Evolutionary conservation across 805 yeast genomes (phyloP).

Genomic region (Yamadazyma paraphyllophila): DNA sequence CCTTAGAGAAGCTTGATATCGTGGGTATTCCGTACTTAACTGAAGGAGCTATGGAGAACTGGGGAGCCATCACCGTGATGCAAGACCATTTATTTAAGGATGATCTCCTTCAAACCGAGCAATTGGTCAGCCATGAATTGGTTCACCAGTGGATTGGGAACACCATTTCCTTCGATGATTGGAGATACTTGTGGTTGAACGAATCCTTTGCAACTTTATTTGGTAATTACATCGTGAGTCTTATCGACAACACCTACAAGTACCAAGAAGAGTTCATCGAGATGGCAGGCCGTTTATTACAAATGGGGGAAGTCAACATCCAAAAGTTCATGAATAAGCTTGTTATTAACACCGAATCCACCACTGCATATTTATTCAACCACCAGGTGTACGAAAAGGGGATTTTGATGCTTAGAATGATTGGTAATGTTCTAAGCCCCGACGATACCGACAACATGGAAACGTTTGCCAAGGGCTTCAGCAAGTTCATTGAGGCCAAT

Average conservation of each 20-base stretch:
- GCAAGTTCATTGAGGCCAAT: slow-evolving; percentile 23
- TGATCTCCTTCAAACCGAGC: slow-evolving; percentile 39
- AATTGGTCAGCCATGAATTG: slow-evolving; percentile 66
- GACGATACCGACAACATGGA: slow-evolving; percentile 9
- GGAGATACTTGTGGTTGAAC: slow-evolving; percentile 71
- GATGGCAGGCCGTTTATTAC: slow-evolving; percentile 15
- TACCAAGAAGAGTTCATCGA: slow-evolving; percentile 28
- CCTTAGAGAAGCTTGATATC: slow-evolving; percentile 64
- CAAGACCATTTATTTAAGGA: slow-evolving; percentile 42
- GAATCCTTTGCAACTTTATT: slow-evolving; percentile 78
- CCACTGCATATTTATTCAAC: slow-evolving; percentile 47
- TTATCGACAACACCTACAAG: slow-evolving; percentile 9
- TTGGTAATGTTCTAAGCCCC: slow-evolving; percentile 29
- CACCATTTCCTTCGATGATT: slow-evolving; percentile 60
- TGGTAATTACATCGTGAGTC: slow-evolving; percentile 41
- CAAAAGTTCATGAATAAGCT: slow-evolving; percentile 33
- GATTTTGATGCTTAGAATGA: slow-evolving; percentile 51
- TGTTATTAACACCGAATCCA: slow-evolving; percentile 8
- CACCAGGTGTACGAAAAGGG: slow-evolving; percentile 59
- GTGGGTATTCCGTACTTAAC: slow-evolving; percentile 67
- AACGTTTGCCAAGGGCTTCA: slow-evolving; percentile 10
- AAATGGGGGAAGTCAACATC: slow-evolving; percentile 17
- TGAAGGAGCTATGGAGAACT: slow-evolving; percentile 82
- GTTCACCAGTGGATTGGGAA: slow-evolving; percentile 84
- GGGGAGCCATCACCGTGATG: slow-evolving; percentile 64